These are phyloP conservation scores for Nymphaea colorata DNA, from an alignment of 164 flowering plant species.

Conservation along the genomic window DNA sequence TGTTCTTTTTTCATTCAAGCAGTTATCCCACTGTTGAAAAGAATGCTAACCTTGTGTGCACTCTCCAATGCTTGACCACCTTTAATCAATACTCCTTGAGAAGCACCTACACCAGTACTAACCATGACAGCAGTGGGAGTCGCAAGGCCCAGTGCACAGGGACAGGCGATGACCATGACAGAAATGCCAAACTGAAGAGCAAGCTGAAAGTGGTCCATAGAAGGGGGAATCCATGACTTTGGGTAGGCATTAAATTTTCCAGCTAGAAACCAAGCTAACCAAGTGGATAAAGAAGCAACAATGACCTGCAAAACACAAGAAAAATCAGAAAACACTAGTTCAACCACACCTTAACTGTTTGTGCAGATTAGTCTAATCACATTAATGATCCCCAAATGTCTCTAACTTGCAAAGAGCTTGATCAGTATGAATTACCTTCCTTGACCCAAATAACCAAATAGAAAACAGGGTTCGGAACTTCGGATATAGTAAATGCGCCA, in stretches of 20 bases:
- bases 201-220: slow-evolving; percentile 85
- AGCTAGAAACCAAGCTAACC: slow-evolving; percentile 81
- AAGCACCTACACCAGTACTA: slow-evolving; percentile 93
- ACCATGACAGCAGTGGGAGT: slow-evolving; percentile 99
- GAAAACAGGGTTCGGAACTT: too few relatives aligned
- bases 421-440: too few relatives aligned
- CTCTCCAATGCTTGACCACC: slow-evolving; percentile 91
- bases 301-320: slow-evolving; percentile 42
- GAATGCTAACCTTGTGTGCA: slow-evolving; percentile 62
- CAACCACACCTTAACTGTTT: neutral
- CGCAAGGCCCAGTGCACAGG: slow-evolving; percentile 95
- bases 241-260: slow-evolving; percentile 62
- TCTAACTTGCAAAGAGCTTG: too few relatives aligned
- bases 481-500: too few relatives aligned
- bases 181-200: slow-evolving; percentile 95
- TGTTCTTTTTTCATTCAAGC: neutral
- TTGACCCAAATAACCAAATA: too few relatives aligned
- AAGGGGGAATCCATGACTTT: slow-evolving; percentile 68
- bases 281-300: slow-evolving; percentile 45
- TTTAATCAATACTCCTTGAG: slow-evolving; percentile 83
- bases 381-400: too few relatives aligned
- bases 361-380: too few relatives aligned
- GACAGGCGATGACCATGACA: slow-evolving; percentile 96
- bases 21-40: neutral
- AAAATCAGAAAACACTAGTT: neutral